Base-by-base conservation (phyloP, 495 filamentous ascomycete species). In the Aspergillus nidulans region DNA sequence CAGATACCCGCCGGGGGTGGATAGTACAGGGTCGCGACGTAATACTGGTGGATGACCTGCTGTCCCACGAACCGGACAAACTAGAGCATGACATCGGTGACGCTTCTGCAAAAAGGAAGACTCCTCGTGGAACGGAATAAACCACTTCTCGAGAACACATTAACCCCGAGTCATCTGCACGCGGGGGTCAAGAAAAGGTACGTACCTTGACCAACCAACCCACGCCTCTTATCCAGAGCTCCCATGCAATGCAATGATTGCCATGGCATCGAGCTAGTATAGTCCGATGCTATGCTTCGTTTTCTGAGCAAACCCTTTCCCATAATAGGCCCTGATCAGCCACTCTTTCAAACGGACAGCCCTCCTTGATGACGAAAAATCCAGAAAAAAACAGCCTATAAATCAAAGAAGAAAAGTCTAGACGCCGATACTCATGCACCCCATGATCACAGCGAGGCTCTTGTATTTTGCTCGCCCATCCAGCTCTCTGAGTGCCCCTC, bases 191-290 rank as follows among this genome's bases (percentile, higher is more conserved):
- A 49, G 41, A 56, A 44, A 47, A 52, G 32, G 47, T 39, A 49
- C 47, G 21, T 25, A 45, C 21, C 47, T 18, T 2, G 6, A 8
- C 21, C 47, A 39, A 15, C 47, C 47, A 49, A 49, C 47, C 47
- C 30, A 38, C n/a, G 19, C 30, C 20, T 28, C 32, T 15, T 20
- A 39, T 49, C 32, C 30, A 39, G 20, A 49, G 32, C 25, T 49
- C 39, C 32, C 47, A 49, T 49, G 47, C 32, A 49, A 57, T 58
- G 57, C 55, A 60, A 58, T 60, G 61, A 60, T 63, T 63, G 55
- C 58, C 57, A 55, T 50, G 52, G 44, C 57, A 58, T 60, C 40
- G 55, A 19, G 38, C 24, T 36, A 56, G 24, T 48, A 40, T 38
- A 55, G 53, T 23, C 45, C 34, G 43, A 32, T 38, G 47, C 36